Base-by-base conservation (phyloP, 179 eudicot species). In the Heliamphora pulchella region DNA sequence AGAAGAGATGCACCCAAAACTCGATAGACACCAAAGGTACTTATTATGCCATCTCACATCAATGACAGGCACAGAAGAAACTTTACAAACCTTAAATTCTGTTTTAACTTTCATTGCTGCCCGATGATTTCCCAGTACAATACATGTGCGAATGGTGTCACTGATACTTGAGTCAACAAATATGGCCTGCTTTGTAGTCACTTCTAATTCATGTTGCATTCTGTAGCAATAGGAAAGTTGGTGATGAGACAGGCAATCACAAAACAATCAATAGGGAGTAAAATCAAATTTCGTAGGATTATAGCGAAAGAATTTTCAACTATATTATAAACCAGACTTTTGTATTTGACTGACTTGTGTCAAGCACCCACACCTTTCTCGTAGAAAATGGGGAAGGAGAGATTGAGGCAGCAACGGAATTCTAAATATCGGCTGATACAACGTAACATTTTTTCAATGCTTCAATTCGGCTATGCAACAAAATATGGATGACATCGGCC, bases 141-240 rank as follows among this genome's bases (percentile, higher is more conserved):
- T 94, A 81, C 99, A 96, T 15, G 99, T 96, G 50, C 98, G 92
- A 63, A 96, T 94, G 75, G 99, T 96, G 83, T 96, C 99, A 83
- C 96, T 96, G 65, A 96, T 92, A 84, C 98, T 96, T 78, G 99
- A 96, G 86, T 92, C 98, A 80, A 96, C 94, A 87, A 96, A 96
- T 58, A 96, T 90, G n/a, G 97, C 87, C 89, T 96, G 99, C 82
- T 96, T 96, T 63, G 98, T 94, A 22, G 91, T 80, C 75, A 92
- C 96, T 86, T 94, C 98, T 65, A 94, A 80, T 74, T 91, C 98
- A 83, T 94, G 98, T 82, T 96, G 99, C 71, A 91, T 92, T 81
- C 99, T 92, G 87, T 75, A 76, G 51, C 47, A 78, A 51, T 63
- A 48, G 50, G 18, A 51, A 54, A 59, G 20, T 0, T 1, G 57